Base-by-base conservation (phyloP, 805 yeast genomes). In the Saccharomycopsis sp. region DNA sequence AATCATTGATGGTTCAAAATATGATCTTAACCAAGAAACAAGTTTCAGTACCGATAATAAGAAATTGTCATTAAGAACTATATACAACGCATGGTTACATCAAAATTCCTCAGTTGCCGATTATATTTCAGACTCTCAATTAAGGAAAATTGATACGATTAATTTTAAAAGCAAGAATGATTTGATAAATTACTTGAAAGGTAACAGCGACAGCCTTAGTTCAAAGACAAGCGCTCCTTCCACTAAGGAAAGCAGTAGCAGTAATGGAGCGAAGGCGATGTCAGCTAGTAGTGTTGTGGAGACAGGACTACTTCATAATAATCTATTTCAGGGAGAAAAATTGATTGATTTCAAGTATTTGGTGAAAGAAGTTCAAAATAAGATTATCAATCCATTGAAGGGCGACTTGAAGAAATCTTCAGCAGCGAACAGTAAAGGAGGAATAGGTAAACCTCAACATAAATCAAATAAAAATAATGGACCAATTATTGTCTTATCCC, bases 161-260 rank as follows among this genome's bases (percentile, higher is more conserved):
- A 79, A 85, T 46, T 89, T 90, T 58, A 63, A 85, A 59, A 95
- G 87, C 55, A 79, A 94, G 63, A 80, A 87, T 6, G 96, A 90
- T 58, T 71, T 90, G 50, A 71, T 82, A 44, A 74, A 85, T 24
- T 89, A 93, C 88, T 70, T 90, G 41, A 74, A 72, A 48, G 96
- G 96, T 3, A 70, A 76, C 17, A 67, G 79, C 2, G 77, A 71
- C 31, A 68, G 72, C 20, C 78, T 85, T 51, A 74, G 77, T 43
- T 80, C 42, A 17, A 34, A 51, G 4, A 47, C 41, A 7, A 50
- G 39, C 13, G 47, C 47, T 4, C 56, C 38, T 19, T 45, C 41
- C 14, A 47, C 29, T 5, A 43, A 40, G n/a, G 53, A 44, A 11
- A 48, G 47, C 13, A 46, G 43, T 35, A 51, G 45, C 36, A 43